These are phyloP conservation scores for Albatrellus ellisii DNA, from an alignment of 768 basidiomycete species.

Conservation along the genomic window DNA sequence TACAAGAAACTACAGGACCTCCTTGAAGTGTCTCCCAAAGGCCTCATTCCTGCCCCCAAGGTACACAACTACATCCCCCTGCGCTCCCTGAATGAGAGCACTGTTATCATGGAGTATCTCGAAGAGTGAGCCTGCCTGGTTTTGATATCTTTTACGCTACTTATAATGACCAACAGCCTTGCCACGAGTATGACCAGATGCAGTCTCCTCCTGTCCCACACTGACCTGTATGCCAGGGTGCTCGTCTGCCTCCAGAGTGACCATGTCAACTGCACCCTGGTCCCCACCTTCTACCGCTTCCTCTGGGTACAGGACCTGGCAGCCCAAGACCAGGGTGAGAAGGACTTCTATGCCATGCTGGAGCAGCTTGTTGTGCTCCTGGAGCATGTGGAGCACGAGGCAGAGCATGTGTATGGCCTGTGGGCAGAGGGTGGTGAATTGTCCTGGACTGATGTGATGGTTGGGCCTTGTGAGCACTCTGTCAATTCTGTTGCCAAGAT, in stretches of 20 bases:
- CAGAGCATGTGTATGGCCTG: slow-evolving; percentile 35
- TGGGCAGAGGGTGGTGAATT: slow-evolving; percentile 47
- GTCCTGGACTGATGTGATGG: slow-evolving; percentile 55
- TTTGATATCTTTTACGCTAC: slow-evolving; percentile 6
- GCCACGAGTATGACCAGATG: slow-evolving; percentile 33
- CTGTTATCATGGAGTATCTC: slow-evolving; percentile 65
- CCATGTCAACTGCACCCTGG: slow-evolving; percentile 46
- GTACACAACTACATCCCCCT: slow-evolving; percentile 41
- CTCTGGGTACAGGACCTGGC: slow-evolving; percentile 52
- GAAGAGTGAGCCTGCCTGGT: slow-evolving; percentile 38
- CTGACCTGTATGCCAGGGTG: slow-evolving; percentile 54
- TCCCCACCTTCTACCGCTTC: slow-evolving; percentile 65
- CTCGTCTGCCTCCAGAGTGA: slow-evolving; percentile 57
- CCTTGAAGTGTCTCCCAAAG: slow-evolving; percentile 72
- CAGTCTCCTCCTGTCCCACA: slow-evolving; percentile 41
- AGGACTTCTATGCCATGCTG: slow-evolving; percentile 41
- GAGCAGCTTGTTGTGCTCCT: slow-evolving; percentile 39
- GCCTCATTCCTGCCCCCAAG: slow-evolving; percentile 61
- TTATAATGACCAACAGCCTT: slow-evolving; percentile 24
- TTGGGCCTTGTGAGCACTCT: slow-evolving; percentile 45
- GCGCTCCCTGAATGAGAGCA: slow-evolving; percentile 63
- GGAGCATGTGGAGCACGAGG: slow-evolving; percentile 37
- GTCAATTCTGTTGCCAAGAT: slow-evolving; percentile 2
- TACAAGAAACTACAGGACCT: slow-evolving; percentile 74
- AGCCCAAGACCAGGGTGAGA: slow-evolving; percentile 37